These are phyloP conservation scores for Hanseniaspora vineae DNA, from an alignment of 805 yeast genomes.

Conservation along the genomic window DNA sequence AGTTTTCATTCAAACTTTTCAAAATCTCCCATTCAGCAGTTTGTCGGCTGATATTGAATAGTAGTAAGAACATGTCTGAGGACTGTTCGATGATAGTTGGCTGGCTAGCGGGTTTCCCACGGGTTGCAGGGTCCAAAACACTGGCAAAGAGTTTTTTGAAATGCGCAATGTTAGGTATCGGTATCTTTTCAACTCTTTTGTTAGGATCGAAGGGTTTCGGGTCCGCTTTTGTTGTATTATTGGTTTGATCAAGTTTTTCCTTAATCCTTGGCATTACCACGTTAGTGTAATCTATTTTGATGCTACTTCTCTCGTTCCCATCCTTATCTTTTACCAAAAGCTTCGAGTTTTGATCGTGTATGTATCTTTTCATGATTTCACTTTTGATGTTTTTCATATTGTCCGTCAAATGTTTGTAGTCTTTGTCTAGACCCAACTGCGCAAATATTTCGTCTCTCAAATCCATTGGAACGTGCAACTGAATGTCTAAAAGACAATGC, in stretches of 20 bases:
- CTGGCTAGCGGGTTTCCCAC: background rate
- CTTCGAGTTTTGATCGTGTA: background rate
- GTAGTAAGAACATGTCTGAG: background rate
- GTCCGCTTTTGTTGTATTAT: too few species aligned
- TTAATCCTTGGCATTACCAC: background rate
- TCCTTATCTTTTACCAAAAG: background rate
- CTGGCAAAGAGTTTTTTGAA: background rate
- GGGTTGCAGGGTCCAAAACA: background rate
- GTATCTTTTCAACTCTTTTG: background rate
- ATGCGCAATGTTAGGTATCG: background rate
- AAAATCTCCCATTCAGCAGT: background rate
- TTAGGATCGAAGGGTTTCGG: too few species aligned
- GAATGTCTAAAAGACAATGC: slow-evolving; percentile 69
- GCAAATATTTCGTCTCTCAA: slow-evolving; percentile 57
- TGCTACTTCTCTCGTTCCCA: background rate
- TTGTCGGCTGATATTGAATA: background rate
- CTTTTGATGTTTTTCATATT: background rate
- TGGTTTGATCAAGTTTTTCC: background rate
- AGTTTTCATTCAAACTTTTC: background rate
- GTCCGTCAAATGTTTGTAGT: background rate
- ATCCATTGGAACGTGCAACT: slow-evolving; percentile 67
- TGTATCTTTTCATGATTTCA: background rate
- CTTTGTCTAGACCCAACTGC: background rate
- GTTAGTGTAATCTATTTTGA: background rate
- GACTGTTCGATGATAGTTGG: background rate